These are phyloP conservation scores for Alternaria sp. DNA, from an alignment of 2,329 filamentous ascomycete genomes.

Conservation along the genomic window DNA sequence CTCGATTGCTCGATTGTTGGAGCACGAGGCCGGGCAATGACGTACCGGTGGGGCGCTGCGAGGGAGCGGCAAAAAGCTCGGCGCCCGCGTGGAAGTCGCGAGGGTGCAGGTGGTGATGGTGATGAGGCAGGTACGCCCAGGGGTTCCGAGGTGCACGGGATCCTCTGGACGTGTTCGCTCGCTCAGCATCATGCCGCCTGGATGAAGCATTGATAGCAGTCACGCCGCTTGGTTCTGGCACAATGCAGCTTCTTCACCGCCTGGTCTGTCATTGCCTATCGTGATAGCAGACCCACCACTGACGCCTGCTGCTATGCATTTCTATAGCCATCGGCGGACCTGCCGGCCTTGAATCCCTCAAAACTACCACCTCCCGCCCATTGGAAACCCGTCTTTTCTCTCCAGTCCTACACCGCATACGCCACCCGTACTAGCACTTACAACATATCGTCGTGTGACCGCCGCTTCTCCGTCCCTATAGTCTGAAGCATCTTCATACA, in stretches of 20 bases:
- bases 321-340: constrained; percentile 17
- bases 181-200: constrained; percentile 4
- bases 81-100: constrained; percentile 13
- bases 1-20: neutral
- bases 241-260: constrained; percentile 22
- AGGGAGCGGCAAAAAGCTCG: constrained; percentile 6
- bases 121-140: neutral
- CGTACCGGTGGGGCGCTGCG: constrained; percentile 10
- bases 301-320: constrained; percentile 13
- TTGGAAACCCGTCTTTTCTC: constrained; percentile 6
- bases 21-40: constrained; percentile 4
- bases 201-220: neutral
- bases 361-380: constrained; percentile 7
- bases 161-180: neutral
- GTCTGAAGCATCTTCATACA: constrained; percentile 21
- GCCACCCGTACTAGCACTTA: constrained; percentile 14
- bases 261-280: constrained; percentile 14
- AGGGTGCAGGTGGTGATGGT: neutral
- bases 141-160: constrained; percentile 4
- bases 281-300: constrained; percentile 15
- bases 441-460: constrained; percentile 25
- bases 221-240: constrained; percentile 6
- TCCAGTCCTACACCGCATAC: constrained; percentile 10
- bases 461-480: constrained; percentile 15
- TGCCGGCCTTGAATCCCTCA: constrained; percentile 15